Evolutionary conservation across 2,329 filamentous ascomycete species (phyloP), one percentile per base, ranked within the genome.

Genomic region (Talaromyces sp.): DNA sequence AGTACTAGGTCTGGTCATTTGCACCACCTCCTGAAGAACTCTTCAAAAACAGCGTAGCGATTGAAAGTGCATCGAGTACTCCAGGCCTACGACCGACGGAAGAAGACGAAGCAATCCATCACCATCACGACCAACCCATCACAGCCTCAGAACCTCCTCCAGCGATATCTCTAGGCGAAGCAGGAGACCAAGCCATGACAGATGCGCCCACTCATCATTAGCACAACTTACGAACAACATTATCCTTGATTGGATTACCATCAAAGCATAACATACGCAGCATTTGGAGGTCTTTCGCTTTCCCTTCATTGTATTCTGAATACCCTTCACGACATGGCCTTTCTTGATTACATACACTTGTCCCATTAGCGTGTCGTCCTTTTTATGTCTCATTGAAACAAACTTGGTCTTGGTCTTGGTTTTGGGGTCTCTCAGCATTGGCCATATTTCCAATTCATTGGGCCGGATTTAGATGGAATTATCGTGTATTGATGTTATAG

Each of bases 1-100:
- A 13, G 10, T n/a, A 37, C 39, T n/a, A 96, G 91, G 91, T 97
- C 3, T 97, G 91, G 91, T 93, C 89, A 9, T 97, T 97, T 71
- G 91, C 93, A 3, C 92, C 93, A 13, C 90, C 91, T 7, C 66
- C 66, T 7, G 71, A 74, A 54, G 70, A 72, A 21, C 60, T 60
- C 39, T 66, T 66, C 2, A 65, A 70, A 50, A 64, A 66, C 28
- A 59, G 62, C 22, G 67, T 62, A 13, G 63, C 63, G 17, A 53
- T 71, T 35, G 69, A 71, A 45, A 73, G 69, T 51, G 57, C 67
- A 10, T 70, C 69, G 2, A 74, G 68, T 54, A 73, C 69, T 10
- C 67, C 72, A 5, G 70, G 65, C 2, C 55, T 69, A 22, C 60
- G 62, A 22, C 65, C 67, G 19, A 58, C 54, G 11, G 19, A 55